A percentile compares a stretch with the other conserved stretches of the same genome.
Evolutionary conservation across 139 green algal genomes (phyloP).

Genomic region (Dunaliella sp.): DNA sequence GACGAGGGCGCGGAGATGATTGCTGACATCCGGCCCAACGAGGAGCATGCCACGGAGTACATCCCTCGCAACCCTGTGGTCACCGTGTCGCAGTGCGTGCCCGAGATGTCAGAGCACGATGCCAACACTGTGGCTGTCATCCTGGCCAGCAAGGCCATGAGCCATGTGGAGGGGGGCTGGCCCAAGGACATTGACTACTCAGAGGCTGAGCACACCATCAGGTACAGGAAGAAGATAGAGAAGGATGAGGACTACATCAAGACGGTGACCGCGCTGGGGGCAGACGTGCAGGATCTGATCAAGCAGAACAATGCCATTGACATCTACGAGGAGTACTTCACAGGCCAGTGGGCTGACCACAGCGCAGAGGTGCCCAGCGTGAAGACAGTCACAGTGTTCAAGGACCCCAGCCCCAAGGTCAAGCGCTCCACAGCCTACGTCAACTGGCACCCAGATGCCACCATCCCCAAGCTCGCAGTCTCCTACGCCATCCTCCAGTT

Average conservation of each 20-base stretch:
- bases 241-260: conserved; percentile 95
- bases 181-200: conserved; percentile 90
- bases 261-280: conserved; percentile 66
- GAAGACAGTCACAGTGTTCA: conserved; percentile 81
- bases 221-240: conserved; percentile 85
- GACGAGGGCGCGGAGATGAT: conserved; percentile 86
- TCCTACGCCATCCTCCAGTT: conserved; percentile 85
- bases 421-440: conserved; percentile 67
- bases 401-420: conserved; percentile 62
- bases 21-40: conserved; percentile 83
- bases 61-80: conserved; percentile 70
- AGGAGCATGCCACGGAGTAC: conserved; percentile 73
- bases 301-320: conserved; percentile 95
- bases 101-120: conserved; percentile 86
- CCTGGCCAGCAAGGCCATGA: conserved; percentile 71
- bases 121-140: conserved; percentile 81
- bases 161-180: conserved; percentile 90
- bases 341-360: conserved; percentile 53
- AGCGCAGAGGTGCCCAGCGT: conserved; percentile 62
- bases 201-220: conserved; percentile 84
- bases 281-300: conserved; percentile 72
- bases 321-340: conserved; percentile 96
- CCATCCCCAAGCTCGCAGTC: conserved; percentile 60
- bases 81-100: conserved; percentile 66
- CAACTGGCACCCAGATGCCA: conserved; percentile 82